Percentiles rank a stretch among this genome's conserved stretches.
phyloP scores from a whole-genome alignment of 129 eudicot species.

The Flaveria robusta region DNA sequence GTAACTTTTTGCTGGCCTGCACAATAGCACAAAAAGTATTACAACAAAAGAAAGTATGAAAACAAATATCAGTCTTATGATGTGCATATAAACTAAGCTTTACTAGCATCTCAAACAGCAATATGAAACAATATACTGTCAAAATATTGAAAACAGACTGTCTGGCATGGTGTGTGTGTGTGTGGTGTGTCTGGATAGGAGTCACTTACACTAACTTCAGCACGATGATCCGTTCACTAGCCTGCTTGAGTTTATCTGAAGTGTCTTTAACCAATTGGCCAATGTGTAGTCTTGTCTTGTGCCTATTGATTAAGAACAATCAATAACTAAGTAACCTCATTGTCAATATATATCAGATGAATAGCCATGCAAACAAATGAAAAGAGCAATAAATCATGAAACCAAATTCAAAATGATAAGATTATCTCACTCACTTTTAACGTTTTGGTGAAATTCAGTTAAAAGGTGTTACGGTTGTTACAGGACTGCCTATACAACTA shows the following conservation, averaged over 20 bases:
- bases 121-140: conserved; percentile 3
- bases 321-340: not conserved
- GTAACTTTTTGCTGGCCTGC: conserved; percentile 87
- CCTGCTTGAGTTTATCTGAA: conserved; percentile 92
- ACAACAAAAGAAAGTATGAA: not conserved
- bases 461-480: too few species aligned
- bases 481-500: too few species aligned
- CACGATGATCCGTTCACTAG: conserved; percentile 81
- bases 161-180: not conserved
- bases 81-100: not conserved
- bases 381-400: not conserved
- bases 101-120: conserved; percentile 2
- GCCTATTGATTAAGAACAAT: conserved; percentile 44
- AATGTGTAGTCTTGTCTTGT: conserved; percentile 83
- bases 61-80: not conserved
- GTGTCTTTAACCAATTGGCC: conserved; percentile 91
- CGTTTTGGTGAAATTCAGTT: too few species aligned
- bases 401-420: not conserved
- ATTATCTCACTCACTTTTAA: too few species aligned
- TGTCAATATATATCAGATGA: conserved; percentile 4
- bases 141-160: not conserved
- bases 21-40: not conserved
- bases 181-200: not conserved
- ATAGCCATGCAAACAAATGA: conserved; percentile 1
- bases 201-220: conserved; percentile 74